Evolutionary conservation across 164 flowering plant species (phyloP).

Genomic region (Vitis rotundifolia): DNA sequence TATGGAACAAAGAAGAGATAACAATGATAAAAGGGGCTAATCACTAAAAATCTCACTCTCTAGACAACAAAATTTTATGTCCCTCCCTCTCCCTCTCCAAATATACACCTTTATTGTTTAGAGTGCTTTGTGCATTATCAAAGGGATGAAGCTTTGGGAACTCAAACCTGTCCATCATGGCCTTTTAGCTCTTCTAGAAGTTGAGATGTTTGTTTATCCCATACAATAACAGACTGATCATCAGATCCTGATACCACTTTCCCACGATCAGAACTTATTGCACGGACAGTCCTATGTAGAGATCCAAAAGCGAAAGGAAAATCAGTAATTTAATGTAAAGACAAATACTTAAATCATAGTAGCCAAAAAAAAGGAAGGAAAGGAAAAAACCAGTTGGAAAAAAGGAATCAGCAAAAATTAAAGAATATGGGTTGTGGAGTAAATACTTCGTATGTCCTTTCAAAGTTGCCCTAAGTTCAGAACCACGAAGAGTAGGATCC

Average conservation of each 20-base stretch:
- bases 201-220: conserved; percentile 96
- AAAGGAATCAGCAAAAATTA: not conserved
- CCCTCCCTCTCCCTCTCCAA: too few species aligned
- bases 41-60: too few species aligned
- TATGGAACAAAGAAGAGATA: too few species aligned
- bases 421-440: too few species aligned
- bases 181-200: conserved; percentile 94
- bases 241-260: conserved; percentile 97
- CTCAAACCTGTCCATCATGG: conserved; percentile 79
- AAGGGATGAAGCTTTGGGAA: not conserved
- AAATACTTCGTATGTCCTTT: conserved; percentile 81
- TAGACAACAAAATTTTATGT: too few species aligned
- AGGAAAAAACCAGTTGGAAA: not conserved
- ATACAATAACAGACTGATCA: conserved; percentile 86
- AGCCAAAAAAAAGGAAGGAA: not conserved
- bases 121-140: not conserved
- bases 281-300: conserved; percentile 73
- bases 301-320: not conserved
- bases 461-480: conserved; percentile 90
- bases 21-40: too few species aligned
- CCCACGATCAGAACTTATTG: conserved; percentile 90
- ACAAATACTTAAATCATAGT: not conserved
- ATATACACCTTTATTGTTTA: too few species aligned
- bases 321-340: not conserved
- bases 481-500: conserved; percentile 98